Conservation (phyloP, 441 rosid genomes). For the Populus tomentosa region DNA sequence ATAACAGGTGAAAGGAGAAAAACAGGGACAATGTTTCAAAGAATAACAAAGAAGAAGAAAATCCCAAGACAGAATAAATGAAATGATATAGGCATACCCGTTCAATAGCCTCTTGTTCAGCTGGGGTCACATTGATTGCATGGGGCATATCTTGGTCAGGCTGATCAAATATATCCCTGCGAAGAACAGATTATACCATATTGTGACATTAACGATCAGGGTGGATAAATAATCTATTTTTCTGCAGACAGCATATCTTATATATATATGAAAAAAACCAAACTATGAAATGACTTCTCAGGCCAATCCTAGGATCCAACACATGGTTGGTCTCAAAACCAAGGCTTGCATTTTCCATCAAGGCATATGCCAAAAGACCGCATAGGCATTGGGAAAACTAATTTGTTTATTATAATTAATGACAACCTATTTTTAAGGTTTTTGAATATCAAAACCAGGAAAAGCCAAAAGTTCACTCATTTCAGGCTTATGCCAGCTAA, state of each 20-base stretch:
- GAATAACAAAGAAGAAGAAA: background rate
- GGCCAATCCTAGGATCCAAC: background rate
- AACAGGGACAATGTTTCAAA: background rate
- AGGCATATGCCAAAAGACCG: background rate
- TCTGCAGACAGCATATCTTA: background rate
- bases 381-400: background rate
- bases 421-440: background rate
- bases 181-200: background rate
- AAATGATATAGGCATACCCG: slow-evolving; percentile 39
- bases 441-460: background rate
- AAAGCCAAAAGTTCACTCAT: background rate
- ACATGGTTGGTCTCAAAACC: background rate
- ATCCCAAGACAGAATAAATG: background rate
- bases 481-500: background rate
- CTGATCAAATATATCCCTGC: slow-evolving; percentile 80
- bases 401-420: too few species aligned
- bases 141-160: slow-evolving; percentile 92
- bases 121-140: slow-evolving; percentile 89
- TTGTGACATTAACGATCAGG: background rate
- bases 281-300: background rate
- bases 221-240: background rate
- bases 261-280: too few species aligned
- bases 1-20: background rate
- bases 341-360: background rate
- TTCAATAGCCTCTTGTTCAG: slow-evolving; percentile 88